Conservation (phyloP, 441 rosid genomes). For the Bocquillonia castaneifolia region DNA sequence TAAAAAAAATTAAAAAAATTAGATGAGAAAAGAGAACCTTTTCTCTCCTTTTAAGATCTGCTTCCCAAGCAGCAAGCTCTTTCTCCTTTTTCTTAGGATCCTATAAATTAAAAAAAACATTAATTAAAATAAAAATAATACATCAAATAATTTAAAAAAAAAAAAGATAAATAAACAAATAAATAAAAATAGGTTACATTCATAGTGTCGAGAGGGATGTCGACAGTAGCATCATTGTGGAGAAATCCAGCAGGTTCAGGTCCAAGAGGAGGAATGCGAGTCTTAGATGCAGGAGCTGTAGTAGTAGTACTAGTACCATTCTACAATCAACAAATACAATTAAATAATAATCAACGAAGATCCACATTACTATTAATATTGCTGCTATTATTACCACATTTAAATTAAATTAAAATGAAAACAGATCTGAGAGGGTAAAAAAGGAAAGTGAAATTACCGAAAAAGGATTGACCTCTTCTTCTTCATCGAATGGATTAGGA, state of each 20-base stretch:
- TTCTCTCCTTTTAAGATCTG: constrained; percentile 79
- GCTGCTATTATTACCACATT: neutral
- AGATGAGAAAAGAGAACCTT: constrained; percentile 38
- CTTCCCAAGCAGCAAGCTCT: constrained; percentile 83
- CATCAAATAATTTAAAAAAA: too few relatives aligned
- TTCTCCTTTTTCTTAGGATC: constrained; percentile 68
- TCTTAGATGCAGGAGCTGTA: constrained; percentile 45
- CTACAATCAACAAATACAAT: constrained; percentile 28
- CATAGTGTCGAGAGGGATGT: constrained; percentile 73
- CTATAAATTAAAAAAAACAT: constrained; percentile 29
- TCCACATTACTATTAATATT: neutral
- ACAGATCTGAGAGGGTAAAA: constrained; percentile 31
- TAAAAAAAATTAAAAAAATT: too few relatives aligned
- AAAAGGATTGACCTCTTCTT: constrained; percentile 83
- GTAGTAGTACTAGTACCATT: constrained; percentile 50
- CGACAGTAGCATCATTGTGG: constrained; percentile 73
- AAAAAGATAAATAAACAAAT: neutral
- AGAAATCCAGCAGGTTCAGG: constrained; percentile 57
- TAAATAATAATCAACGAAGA: neutral
- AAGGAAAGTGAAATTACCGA: constrained; percentile 49
- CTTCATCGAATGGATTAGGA: constrained; percentile 92
- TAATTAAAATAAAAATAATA: neutral
- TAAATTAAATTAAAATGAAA: neutral
- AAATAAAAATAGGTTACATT: constrained; percentile 41
- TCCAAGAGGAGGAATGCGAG: constrained; percentile 45